Base-by-base conservation (phyloP, 2,329 filamentous ascomycete genomes). In the Trichoderma sp. region DNA sequence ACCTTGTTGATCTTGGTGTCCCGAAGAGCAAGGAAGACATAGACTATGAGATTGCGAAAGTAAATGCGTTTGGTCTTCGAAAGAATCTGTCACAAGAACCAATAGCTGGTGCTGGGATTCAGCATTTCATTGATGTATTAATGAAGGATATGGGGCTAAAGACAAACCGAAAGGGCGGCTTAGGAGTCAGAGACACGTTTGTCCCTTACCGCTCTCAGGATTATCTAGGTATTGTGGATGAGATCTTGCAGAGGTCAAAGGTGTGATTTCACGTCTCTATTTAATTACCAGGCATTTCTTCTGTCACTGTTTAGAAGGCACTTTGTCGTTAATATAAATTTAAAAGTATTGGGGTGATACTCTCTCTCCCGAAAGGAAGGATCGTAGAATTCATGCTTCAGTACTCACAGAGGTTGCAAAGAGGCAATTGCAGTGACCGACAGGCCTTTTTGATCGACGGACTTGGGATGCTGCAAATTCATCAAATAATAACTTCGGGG, bases 131-230 rank as follows among this genome's bases (percentile, higher is more conserved):
- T 29, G 42, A 63, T 27, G 5, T 63, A 4, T 12, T 63, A 9
- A 63, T 63, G 32, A 52, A 52, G 4, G 59, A 63, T 29, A 63
- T 63, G 59, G 59, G 59, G 19, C 4, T 63, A 9, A 63, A 50
- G 45, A 19, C 32, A 6, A 63, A 29, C 25, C 29, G 59, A 9
- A 63, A 63, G 22, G 59, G 29, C 2, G 19, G 32, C 1, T n/a
- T 63, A 13, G 59, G 59, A 19, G 6, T 63, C 15, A 48, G 25
- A 9, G 59, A 63, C 22, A 37, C 19, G 0, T 37, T 63, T 27
- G 29, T 35, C 15, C 59, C 59, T 35, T 63, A 63, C 17, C 10
- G 19, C 13, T 63, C 59, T 15, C 59, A 63, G 12, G 59, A 63
- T 19, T 63, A 63, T n/a, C 45, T 63, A 3, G 59, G 59, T 15